Percentiles rank a stretch among this genome's conserved stretches.
These are phyloP conservation scores for Sporothrix euskadiensis DNA, from an alignment of 2,329 filamentous ascomycete species.

Conservation along the genomic window DNA sequence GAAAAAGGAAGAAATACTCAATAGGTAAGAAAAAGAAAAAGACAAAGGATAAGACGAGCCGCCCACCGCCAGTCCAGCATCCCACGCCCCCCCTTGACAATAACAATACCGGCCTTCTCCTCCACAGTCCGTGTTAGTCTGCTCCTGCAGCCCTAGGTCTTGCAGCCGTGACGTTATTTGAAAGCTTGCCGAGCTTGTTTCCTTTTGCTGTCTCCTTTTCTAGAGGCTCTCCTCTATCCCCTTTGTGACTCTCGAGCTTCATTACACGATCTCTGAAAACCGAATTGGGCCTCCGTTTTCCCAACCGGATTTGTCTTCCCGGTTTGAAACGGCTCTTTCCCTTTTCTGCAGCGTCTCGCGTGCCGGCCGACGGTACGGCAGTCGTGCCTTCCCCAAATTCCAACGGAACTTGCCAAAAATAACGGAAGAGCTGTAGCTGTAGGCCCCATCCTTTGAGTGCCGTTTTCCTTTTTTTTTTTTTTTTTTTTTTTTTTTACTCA, in stretches of 20 bases:
- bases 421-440: neutral
- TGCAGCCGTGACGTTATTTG: neutral
- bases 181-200: neutral
- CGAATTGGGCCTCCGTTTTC: neutral
- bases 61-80: slow-evolving; percentile 4
- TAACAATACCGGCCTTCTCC: slow-evolving; percentile 1
- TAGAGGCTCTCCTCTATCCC: neutral
- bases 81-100: neutral
- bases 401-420: neutral
- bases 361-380: neutral
- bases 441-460: neutral
- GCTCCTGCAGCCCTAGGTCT: neutral
- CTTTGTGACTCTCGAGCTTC: neutral
- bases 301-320: slow-evolving; percentile 20
- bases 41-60: neutral
- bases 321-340: neutral
- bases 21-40: neutral
- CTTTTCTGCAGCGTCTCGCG: neutral
- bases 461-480: neutral
- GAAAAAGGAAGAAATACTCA: neutral
- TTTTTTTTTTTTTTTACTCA: neutral
- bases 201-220: neutral
- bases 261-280: neutral
- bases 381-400: neutral
- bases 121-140: slow-evolving; percentile 11